Percentiles rank a stretch among this genome's conserved stretches.
phyloP scores from a whole-genome alignment of 2,329 filamentous ascomycete species.

The Claviceps sp. region DNA sequence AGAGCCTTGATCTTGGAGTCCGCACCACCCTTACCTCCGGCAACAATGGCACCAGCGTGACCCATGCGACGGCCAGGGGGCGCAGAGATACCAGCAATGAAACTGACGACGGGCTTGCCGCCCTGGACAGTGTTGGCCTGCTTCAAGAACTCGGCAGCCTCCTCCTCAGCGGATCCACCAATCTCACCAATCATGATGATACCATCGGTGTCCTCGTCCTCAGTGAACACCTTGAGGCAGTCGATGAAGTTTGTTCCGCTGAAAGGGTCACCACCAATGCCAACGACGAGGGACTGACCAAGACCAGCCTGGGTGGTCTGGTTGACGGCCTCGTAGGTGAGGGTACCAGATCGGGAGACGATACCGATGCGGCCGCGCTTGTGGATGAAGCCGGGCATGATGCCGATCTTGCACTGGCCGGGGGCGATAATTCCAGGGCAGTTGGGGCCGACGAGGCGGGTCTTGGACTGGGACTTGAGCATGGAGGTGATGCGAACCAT shows the following conservation, averaged over 20 bases:
- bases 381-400: constrained; percentile 99
- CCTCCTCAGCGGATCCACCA: constrained; percentile 92
- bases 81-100: constrained; percentile 96
- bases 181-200: constrained; percentile 99
- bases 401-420: constrained; percentile 99
- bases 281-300: constrained; percentile 94
- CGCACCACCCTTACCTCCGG: constrained; percentile 92
- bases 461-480: constrained; percentile 95
- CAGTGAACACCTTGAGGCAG: constrained; percentile 91
- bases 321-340: constrained; percentile 99
- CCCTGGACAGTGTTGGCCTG: constrained; percentile 75
- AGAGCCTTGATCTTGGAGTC: constrained; percentile 97
- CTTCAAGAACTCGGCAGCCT: constrained; percentile 92
- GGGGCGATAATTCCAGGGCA: constrained; percentile 93
- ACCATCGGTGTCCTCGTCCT: constrained; percentile 92
- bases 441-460: constrained; percentile 90
- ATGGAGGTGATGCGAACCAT: constrained; percentile 99
- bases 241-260: constrained; percentile 99
- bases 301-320: constrained; percentile 96
- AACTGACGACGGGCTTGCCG: constrained; percentile 88
- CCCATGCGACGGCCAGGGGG: constrained; percentile 96
- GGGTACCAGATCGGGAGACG: constrained; percentile 92
- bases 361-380: constrained; percentile 98
- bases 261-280: constrained; percentile 97
- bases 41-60: constrained; percentile 95